Conservation (phyloP, 257 asterid species). For the Solanum paucissectum region DNA sequence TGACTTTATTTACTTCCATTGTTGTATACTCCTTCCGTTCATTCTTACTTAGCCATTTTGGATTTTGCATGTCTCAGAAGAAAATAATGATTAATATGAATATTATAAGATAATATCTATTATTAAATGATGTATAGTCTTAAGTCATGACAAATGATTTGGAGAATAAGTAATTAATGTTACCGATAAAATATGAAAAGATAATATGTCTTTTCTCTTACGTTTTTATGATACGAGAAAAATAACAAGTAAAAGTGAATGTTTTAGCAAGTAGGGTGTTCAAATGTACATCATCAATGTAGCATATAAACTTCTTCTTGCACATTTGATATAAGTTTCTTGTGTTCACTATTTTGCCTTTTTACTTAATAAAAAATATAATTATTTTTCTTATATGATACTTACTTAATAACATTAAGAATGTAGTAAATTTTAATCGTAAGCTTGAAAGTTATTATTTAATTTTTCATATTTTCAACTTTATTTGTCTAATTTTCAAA, state of each 20-base stretch:
- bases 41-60: too few species aligned
- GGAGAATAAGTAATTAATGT: too few species aligned
- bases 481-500: background rate
- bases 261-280: background rate
- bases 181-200: too few species aligned
- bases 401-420: background rate
- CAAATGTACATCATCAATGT: background rate
- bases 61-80: too few species aligned
- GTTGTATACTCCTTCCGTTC: background rate
- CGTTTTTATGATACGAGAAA: too few species aligned
- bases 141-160: too few species aligned
- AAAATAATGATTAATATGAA: too few species aligned
- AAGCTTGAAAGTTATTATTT: background rate
- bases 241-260: too few species aligned
- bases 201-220: background rate
- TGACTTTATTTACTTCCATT: background rate
- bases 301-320: background rate
- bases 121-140: background rate
- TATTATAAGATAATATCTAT: too few species aligned
- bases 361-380: background rate
- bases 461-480: background rate
- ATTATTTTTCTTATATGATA: background rate
- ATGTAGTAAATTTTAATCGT: background rate
- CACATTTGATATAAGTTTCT: background rate
- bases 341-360: background rate